Percentiles rank a stretch among this genome's conserved stretches.
Evolutionary conservation across 768 basidiomycete genomes (phyloP).

Genomic region (Lactarius indigo): DNA sequence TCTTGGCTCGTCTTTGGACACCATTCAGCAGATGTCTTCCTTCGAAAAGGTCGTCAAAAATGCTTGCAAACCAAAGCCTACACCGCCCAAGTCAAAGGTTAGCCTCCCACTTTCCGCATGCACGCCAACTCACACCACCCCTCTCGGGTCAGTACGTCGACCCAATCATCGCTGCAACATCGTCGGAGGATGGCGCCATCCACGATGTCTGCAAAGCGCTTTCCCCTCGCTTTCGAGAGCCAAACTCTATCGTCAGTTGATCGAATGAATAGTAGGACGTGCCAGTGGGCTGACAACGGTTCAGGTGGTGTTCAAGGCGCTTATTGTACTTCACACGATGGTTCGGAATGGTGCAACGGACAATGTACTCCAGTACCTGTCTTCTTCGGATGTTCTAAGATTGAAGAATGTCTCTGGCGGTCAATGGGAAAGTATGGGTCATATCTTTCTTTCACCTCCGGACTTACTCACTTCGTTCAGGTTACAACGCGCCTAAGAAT

Average conservation of each 20-base stretch:
- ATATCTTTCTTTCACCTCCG: neutral
- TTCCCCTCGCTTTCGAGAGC: conserved; percentile 79
- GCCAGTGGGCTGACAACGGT: conserved; percentile 5
- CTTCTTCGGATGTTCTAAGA: conserved; percentile 75
- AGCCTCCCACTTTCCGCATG: neutral
- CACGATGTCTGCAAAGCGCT: conserved; percentile 92
- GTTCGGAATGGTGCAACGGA: conserved; percentile 96
- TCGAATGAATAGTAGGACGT: neutral
- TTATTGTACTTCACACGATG: conserved; percentile 95
- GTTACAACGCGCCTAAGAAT: conserved; percentile 83
- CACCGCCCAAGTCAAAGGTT: conserved; percentile 94
- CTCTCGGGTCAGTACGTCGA: conserved; percentile 74
- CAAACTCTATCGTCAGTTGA: conserved; percentile 77
- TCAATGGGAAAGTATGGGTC: conserved; percentile 77
- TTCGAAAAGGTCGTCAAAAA: conserved; percentile 92
- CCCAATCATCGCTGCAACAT: conserved; percentile 95
- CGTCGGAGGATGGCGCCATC: conserved; percentile 89
- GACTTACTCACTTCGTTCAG: conserved; percentile 37
- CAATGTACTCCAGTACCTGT: conserved; percentile 81
- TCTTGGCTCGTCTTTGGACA: neutral
- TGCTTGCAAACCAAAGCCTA: conserved; percentile 96
- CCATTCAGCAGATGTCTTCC: conserved; percentile 51
- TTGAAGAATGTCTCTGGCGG: conserved; percentile 77
- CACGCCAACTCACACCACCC: neutral
- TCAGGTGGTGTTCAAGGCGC: conserved; percentile 96